phyloP scores from a whole-genome alignment of 106 monocot species.

The Apostasia shenzhenica region DNA sequence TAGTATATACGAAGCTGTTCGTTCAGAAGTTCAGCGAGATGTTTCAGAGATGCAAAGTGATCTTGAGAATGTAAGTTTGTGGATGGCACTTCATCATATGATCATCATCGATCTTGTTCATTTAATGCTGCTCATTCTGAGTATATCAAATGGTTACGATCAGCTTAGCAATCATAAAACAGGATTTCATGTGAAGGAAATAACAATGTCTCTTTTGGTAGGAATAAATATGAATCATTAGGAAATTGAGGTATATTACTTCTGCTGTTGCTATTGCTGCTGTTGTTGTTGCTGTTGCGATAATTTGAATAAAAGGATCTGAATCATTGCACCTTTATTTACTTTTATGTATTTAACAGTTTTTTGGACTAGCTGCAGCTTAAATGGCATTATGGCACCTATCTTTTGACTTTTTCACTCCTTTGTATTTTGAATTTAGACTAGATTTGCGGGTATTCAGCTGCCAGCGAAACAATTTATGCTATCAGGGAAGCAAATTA shows the following conservation, averaged over 20 bases:
- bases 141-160: background rate
- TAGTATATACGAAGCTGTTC: constrained; percentile 37
- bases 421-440: too few relatives aligned
- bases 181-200: background rate
- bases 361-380: too few relatives aligned
- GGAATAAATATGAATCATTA: background rate
- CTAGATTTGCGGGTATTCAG: too few relatives aligned
- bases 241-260: background rate
- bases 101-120: background rate
- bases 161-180: background rate
- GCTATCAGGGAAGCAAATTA: too few relatives aligned
- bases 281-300: too few relatives aligned
- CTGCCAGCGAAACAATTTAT: too few relatives aligned
- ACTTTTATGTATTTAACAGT: too few relatives aligned
- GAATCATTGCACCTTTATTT: too few relatives aligned
- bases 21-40: constrained; percentile 36
- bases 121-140: background rate
- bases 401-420: too few relatives aligned
- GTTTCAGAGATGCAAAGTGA: constrained; percentile 34
- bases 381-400: too few relatives aligned
- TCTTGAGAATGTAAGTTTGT: constrained; percentile 39
- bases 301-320: too few relatives aligned
- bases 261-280: too few relatives aligned
- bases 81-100: background rate
- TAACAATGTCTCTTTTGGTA: background rate